phyloP scores from a whole-genome alignment of 345 rosid species.

The Excoecaria cochinchinensis region DNA sequence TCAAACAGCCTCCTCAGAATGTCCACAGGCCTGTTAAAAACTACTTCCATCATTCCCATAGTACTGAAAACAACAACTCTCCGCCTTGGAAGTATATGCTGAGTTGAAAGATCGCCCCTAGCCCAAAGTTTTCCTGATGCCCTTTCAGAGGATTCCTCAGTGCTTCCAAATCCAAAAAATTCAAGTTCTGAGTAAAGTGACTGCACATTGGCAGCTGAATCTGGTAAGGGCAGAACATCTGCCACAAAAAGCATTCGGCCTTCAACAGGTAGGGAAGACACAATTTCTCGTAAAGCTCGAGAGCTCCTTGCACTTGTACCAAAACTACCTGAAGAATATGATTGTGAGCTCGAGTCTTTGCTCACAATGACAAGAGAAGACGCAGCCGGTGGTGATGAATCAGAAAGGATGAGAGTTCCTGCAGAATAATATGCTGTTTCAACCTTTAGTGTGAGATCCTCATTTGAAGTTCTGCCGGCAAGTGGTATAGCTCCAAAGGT shows the following conservation, averaged over 20 bases:
- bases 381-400: slow-evolving; percentile 82
- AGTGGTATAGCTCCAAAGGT: slow-evolving; percentile 79
- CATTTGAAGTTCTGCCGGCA: slow-evolving; percentile 71
- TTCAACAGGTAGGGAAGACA: slow-evolving; percentile 88
- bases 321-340: slow-evolving; percentile 55
- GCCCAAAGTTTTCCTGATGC: slow-evolving; percentile 92
- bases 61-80: slow-evolving; percentile 85
- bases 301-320: slow-evolving; percentile 72
- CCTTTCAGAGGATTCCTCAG: slow-evolving; percentile 73
- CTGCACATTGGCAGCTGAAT: slow-evolving; percentile 71
- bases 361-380: slow-evolving; percentile 86
- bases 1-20: slow-evolving; percentile 85
- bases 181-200: slow-evolving; percentile 85
- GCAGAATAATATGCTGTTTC: slow-evolving; percentile 81
- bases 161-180: slow-evolving; percentile 65
- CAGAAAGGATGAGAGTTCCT: slow-evolving; percentile 92
- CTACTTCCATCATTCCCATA: slow-evolving; percentile 98
- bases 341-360: slow-evolving; percentile 77
- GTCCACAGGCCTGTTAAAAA: slow-evolving; percentile 92
- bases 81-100: slow-evolving; percentile 87
- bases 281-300: slow-evolving; percentile 76
- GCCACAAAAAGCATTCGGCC: slow-evolving; percentile 98
- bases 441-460: slow-evolving; percentile 81
- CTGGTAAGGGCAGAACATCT: slow-evolving; percentile 81
- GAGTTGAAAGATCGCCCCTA: slow-evolving; percentile 86